Conservation (phyloP, 2,329 filamentous ascomycete species). For the Onygenales sp. region DNA sequence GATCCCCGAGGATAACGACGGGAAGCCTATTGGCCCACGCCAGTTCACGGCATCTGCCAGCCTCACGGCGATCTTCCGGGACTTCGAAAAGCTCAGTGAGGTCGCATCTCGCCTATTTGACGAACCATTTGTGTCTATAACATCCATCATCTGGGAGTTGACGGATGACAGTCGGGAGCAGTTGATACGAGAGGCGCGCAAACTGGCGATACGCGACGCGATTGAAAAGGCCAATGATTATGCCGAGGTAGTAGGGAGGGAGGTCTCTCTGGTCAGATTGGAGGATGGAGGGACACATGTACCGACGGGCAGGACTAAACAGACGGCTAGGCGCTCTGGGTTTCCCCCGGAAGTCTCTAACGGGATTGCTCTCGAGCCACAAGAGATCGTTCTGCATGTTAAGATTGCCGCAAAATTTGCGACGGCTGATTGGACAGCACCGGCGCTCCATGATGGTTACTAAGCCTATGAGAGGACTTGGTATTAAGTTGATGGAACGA, state of each 20-base stretch:
- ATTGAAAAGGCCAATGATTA: conserved; percentile 17
- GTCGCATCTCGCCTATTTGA: conserved; percentile 12
- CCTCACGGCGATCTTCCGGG: conserved; percentile 16
- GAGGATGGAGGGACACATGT: background rate
- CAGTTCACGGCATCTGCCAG: conserved; percentile 13
- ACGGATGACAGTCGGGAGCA: conserved; percentile 14
- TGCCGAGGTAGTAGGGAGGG: conserved; percentile 13
- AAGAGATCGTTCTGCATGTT: background rate
- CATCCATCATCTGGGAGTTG: conserved; percentile 17
- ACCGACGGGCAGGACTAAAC: background rate
- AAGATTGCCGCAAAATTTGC: background rate
- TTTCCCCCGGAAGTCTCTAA: background rate
- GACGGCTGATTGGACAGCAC: background rate
- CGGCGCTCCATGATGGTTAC: background rate
- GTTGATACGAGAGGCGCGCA: conserved; percentile 14
- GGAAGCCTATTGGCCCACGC: conserved; percentile 5
- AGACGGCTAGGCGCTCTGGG: background rate
- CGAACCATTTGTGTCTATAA: conserved; percentile 15
- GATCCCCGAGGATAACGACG: conserved; percentile 7
- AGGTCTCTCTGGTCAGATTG: conserved; percentile 12
- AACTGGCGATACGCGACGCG: conserved; percentile 16
- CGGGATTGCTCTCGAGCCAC: background rate
- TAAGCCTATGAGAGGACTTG: background rate
- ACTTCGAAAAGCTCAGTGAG: conserved; percentile 15
- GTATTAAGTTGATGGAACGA: too few relatives aligned